These are phyloP conservation scores for Pelomyxa schiedti DNA, from an alignment of 78 protist species.

Conservation along the genomic window DNA sequence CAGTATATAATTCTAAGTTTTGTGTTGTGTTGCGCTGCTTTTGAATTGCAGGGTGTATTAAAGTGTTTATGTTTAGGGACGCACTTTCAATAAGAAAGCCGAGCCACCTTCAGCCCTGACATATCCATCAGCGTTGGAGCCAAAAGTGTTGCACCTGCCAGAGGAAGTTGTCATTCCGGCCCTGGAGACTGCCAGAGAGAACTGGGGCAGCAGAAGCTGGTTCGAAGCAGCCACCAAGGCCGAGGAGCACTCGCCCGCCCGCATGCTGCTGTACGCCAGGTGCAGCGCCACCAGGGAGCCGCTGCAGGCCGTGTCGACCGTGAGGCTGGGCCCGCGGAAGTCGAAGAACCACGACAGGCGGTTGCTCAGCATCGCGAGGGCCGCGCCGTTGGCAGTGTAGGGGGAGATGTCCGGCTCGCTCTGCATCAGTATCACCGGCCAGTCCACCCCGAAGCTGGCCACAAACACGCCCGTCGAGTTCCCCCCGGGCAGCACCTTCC, in stretches of 20 bases:
- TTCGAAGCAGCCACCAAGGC: slow-evolving; percentile 70
- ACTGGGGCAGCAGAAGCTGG: slow-evolving; percentile 27
- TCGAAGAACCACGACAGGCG: slow-evolving; percentile 64
- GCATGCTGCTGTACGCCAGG: slow-evolving; percentile 27
- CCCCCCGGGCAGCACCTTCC: slow-evolving; percentile 14
- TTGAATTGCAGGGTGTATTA: neutral
- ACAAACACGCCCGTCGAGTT: slow-evolving; percentile 29
- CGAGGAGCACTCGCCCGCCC: slow-evolving; percentile 29
- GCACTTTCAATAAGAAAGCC: slow-evolving; percentile 22
- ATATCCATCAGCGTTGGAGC: slow-evolving; percentile 61
- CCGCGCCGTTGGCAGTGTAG: slow-evolving; percentile 6
- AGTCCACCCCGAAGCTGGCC: slow-evolving; percentile 24
- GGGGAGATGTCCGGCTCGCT: neutral
- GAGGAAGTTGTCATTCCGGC: slow-evolving; percentile 33
- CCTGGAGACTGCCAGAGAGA: slow-evolving; percentile 1
- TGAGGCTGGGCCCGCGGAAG: slow-evolving; percentile 55
- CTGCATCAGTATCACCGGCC: neutral
- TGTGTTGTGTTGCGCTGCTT: neutral
- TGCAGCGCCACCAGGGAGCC: slow-evolving; percentile 41
- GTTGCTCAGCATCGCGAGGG: slow-evolving; percentile 14
- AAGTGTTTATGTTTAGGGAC: neutral
- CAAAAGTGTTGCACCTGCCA: slow-evolving; percentile 50
- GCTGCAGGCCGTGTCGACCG: slow-evolving; percentile 75
- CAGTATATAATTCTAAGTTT: neutral
- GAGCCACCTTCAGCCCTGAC: slow-evolving; percentile 56